Percentiles rank a stretch among this genome's conserved stretches.
phyloP scores from a whole-genome alignment of 805 yeast genomes.

The Hanseniaspora meyeri region DNA sequence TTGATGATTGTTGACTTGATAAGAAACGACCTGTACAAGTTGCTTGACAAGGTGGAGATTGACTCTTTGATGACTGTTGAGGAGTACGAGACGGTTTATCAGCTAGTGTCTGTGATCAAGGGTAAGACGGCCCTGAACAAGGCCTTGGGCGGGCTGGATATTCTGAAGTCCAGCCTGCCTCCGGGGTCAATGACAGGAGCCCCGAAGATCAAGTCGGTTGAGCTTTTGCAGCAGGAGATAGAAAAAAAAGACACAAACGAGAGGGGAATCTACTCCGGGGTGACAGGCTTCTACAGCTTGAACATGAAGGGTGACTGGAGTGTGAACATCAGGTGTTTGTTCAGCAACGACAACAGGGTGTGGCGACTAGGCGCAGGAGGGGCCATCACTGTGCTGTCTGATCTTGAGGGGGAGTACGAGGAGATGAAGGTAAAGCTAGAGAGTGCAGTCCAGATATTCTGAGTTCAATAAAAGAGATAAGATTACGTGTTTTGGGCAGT shows the following conservation, averaged over 20 bases:
- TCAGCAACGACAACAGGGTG: slow-evolving; percentile 33
- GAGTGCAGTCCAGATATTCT: slow-evolving; percentile 66
- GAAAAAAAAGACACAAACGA: slow-evolving; percentile 24
- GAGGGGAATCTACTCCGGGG: slow-evolving; percentile 88
- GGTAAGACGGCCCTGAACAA: slow-evolving; percentile 34
- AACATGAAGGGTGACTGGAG: slow-evolving; percentile 90
- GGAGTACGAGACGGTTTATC: slow-evolving; percentile 83
- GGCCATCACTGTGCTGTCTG: slow-evolving; percentile 82
- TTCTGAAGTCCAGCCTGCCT: slow-evolving; percentile 68
- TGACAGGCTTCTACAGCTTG: slow-evolving; percentile 87
- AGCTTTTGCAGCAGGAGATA: slow-evolving; percentile 45
- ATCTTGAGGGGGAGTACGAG: slow-evolving; percentile 76
- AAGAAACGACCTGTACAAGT: slow-evolving; percentile 72
- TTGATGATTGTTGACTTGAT: slow-evolving; percentile 93
- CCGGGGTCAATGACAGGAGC: slow-evolving; percentile 99
- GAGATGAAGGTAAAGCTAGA: slow-evolving; percentile 76
- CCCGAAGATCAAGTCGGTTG: slow-evolving; percentile 86
- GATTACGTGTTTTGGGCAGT: too few species aligned
- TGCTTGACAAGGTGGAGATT: slow-evolving; percentile 55
- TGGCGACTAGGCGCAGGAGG: slow-evolving; percentile 99
- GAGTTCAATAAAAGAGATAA: too few species aligned
- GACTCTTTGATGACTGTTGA: slow-evolving; percentile 80
- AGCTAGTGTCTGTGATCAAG: slow-evolving; percentile 76
- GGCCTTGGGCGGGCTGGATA: slow-evolving; percentile 57
- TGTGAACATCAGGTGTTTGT: slow-evolving; percentile 78